Conservation (phyloP, 352 stramenopile species). For the Pythium folliculosum region DNA sequence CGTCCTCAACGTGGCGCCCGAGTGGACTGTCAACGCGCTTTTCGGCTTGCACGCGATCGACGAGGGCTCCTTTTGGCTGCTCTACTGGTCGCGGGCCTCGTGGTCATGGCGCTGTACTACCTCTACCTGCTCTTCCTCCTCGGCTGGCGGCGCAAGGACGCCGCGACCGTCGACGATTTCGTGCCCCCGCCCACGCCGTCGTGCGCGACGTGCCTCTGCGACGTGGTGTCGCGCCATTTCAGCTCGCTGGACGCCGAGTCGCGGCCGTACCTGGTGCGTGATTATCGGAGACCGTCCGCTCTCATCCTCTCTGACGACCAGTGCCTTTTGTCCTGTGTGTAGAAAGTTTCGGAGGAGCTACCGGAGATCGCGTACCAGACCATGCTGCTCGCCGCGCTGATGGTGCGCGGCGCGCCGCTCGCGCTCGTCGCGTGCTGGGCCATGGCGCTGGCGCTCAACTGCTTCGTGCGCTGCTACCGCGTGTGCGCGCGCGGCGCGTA, state of each 20-base stretch:
- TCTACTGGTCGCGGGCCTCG: conserved; percentile 10
- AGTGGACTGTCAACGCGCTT: conserved; percentile 18
- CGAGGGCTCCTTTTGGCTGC: conserved; percentile 26
- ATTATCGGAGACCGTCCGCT: background rate
- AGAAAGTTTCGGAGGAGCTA: conserved; percentile 29
- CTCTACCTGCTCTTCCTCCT: conserved; percentile 17
- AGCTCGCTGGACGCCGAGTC: conserved; percentile 17
- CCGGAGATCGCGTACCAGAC: conserved; percentile 29
- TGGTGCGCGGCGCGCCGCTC: background rate
- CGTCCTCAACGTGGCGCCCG: conserved; percentile 20
- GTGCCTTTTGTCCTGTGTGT: too few relatives aligned
- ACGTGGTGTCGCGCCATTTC: conserved; percentile 9
- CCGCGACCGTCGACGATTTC: conserved; percentile 13
- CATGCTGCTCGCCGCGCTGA: conserved; percentile 20
- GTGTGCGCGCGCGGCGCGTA: conserved; percentile 15
- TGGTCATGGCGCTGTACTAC: conserved; percentile 16
- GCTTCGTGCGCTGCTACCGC: conserved; percentile 23
- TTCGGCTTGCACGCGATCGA: conserved; percentile 16
- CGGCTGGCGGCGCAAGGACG: conserved; percentile 19
- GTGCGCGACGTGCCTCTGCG: conserved; percentile 18
- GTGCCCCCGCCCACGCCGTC: background rate
- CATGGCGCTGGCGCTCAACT: conserved; percentile 7
- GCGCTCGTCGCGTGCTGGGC: conserved; percentile 10
- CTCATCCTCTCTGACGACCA: background rate
- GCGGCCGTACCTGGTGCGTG: conserved; percentile 21